Evolutionary conservation across 148 eudicot species (phyloP), one percentile per base, ranked within the genome.

Genomic region (Cornus controversa): DNA sequence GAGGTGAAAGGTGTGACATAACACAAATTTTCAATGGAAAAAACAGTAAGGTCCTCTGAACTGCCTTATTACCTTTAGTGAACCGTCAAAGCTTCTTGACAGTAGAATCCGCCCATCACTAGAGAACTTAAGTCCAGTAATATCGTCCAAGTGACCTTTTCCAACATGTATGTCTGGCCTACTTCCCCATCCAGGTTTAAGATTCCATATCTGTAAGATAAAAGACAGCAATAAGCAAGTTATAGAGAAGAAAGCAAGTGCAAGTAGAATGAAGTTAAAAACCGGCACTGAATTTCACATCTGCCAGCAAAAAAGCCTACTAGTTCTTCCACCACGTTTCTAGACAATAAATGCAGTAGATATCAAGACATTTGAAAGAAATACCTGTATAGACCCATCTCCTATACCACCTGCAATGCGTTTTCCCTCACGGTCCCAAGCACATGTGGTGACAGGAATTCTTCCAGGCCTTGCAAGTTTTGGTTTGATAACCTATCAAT

Each of bases 141-240:
- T 96, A 72, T 96, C 99, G 82, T 96, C 99, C 60, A 94, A 73
- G 88, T 96, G 99, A 81, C 86, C 92, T 54, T 84, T 82, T 63
- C 83, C 77, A 54, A 96, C 86, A 82, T 87, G 70, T 26, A 89
- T 71, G 74, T 96, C 99, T 74, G 99, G 99, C 79, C 98, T 90
- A 89, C 99, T 93, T 80, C 93, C 99, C 98, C 98, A 93, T 78
- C 96, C 99, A 75, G 98, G 88, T 84, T 93, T 96, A 75, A 91
- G 85, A 79, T 84, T 93, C 99, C 99, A 96, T 73, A 96, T 90
- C 99, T 96, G 80, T 29, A 72, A 20, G 60, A 72, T 13, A 25
- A 65, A 60, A 60, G 66, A 66, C 66, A 63, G 23, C 20, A 23
- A 54, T 40, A 72, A 78, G 70, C 10, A 31, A 62, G 27, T 27